Evolutionary conservation across 192 early-diverging fungal species (phyloP), one percentile per base, ranked within the genome.

Genomic region (Neocallimastix lanati): DNA sequence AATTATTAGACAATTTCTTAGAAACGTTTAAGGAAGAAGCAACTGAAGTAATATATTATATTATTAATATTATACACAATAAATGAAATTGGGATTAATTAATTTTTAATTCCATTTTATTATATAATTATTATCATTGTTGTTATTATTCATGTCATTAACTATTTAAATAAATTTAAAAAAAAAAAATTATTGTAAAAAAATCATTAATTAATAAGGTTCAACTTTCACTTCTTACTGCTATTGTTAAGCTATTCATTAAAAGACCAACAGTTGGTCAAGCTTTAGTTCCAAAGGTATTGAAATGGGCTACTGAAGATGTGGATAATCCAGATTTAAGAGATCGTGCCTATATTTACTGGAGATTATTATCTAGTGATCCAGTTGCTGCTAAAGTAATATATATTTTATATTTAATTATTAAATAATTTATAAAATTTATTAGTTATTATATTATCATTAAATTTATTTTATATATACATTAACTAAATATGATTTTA

Each of bases 321-420:
- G 92, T 90, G 80, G 94, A 97, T 79, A 96, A 96, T 83, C 94
- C 96, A 13, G 97, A 99, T 83, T 92, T 97, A 29, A 90, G 97
- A 29, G 97, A 99, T 82, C 90, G 97, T 25, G 96, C 96, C 12
- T 99, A 96, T 82, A 88, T 99, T 40, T 99, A 99, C 86, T 99
- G 97, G 97, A 88, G 97, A 79, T 86, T 99, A 80, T 86, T 99
- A 4, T 96, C 94, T 7, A 93, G 95, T 27, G 93, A 96, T 84
- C 97, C 97, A 12, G 90, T 94, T 81, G 93, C 95, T 11, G 96
- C 96, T 21, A 95, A 96, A 87, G 90, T 92, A 82, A 28, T n/a
- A n/a, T n/a, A n/a, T n/a, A n/a, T n/a, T n/a, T n/a, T n/a, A n/a
- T n/a, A n/a, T n/a, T n/a, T n/a, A n/a, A 81, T 76, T 81, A 28